Evolutionary conservation across 805 yeast genomes (phyloP).

Genomic region (Middelhovenomyces tepae): DNA sequence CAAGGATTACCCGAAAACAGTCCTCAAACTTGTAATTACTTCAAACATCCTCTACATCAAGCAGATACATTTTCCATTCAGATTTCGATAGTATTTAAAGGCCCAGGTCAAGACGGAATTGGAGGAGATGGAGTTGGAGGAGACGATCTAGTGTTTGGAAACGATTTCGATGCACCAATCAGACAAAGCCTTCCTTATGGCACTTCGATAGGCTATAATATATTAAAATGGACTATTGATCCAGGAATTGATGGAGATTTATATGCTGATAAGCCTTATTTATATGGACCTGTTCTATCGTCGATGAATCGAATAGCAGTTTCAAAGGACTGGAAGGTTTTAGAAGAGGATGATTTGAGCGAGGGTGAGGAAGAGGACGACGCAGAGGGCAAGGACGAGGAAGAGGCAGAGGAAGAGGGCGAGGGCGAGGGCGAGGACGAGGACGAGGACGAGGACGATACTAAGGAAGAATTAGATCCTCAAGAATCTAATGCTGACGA

Average conservation of each 20-base stretch:
- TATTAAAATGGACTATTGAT: constrained; percentile 51
- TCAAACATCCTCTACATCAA: constrained; percentile 18
- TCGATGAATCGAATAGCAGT: constrained; percentile 43
- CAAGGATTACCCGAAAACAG: constrained; percentile 17
- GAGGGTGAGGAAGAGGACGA: constrained; percentile 5
- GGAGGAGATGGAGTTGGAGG: constrained; percentile 33
- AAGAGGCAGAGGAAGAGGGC: constrained; percentile 19
- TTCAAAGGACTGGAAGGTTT: constrained; percentile 8
- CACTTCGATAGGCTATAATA: constrained; percentile 42
- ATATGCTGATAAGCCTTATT: constrained; percentile 49
- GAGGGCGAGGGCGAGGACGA: constrained; percentile 17
- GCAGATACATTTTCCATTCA: constrained; percentile 30
- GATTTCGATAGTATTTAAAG: constrained; percentile 35
- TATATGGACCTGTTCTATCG: constrained; percentile 53
- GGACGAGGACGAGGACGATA: constrained; percentile 6
- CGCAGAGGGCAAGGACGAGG: constrained; percentile 10
- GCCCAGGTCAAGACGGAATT: neutral
- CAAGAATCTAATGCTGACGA: neutral
- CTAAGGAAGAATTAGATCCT: constrained; percentile 4
- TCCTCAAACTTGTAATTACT: constrained; percentile 19
- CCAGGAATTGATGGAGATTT: constrained; percentile 59
- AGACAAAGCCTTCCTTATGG: constrained; percentile 50
- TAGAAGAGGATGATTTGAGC: neutral
- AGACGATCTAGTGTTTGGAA: constrained; percentile 53
- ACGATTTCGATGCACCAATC: constrained; percentile 55